Conservation (phyloP, 2,329 filamentous ascomycete species). For the Penicillium sp. region DNA sequence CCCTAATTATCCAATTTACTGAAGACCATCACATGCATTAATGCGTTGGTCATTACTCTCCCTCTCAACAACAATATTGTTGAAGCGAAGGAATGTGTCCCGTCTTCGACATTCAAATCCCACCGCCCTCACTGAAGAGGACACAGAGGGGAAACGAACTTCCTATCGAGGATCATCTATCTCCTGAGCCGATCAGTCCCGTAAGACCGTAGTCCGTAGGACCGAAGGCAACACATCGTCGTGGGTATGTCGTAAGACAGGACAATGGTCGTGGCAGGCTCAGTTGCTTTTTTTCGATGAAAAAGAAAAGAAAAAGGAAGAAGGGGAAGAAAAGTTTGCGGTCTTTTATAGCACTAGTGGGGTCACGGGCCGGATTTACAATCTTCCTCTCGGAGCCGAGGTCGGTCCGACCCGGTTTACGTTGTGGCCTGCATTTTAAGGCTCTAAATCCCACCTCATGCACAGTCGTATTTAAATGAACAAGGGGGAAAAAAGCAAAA, state of each 20-base stretch:
- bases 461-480: background rate
- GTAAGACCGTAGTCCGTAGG: constrained; percentile 53
- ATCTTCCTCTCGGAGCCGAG: constrained; percentile 12
- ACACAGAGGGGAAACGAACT: constrained; percentile 66
- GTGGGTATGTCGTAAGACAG: constrained; percentile 47
- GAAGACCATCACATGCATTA: background rate
- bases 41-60: background rate
- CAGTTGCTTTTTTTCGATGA: constrained; percentile 58
- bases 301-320: constrained; percentile 47
- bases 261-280: constrained; percentile 69
- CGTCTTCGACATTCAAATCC: constrained; percentile 69
- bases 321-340: constrained; percentile 15
- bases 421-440: background rate
- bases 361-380: constrained; percentile 30
- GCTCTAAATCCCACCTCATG: background rate
- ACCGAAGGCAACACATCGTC: constrained; percentile 68
- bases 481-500: background rate
- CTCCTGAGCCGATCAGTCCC: constrained; percentile 63
- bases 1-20: background rate
- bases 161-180: constrained; percentile 64
- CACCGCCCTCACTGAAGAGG: constrained; percentile 70
- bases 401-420: background rate
- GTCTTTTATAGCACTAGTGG: constrained; percentile 28
- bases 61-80: background rate
- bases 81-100: constrained; percentile 48